Evolutionary conservation across 2,329 filamentous ascomycete genomes (phyloP).

Genomic region (Fusarium sp.): DNA sequence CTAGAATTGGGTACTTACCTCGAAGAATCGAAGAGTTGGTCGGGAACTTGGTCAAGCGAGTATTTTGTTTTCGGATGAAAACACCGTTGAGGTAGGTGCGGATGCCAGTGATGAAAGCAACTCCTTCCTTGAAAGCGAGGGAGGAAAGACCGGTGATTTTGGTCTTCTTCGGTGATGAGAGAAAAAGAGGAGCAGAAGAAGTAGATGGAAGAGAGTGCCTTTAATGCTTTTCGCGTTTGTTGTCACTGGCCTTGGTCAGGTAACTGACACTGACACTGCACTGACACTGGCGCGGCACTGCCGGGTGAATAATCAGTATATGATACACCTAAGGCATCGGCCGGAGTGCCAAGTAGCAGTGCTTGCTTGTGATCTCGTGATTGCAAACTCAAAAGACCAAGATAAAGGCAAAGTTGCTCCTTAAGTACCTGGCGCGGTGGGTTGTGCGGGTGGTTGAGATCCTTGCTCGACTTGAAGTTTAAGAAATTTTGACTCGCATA

Average conservation of each 20-base stretch:
- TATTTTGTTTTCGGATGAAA: neutral
- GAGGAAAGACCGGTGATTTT: conserved; percentile 6
- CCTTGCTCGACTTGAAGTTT: neutral
- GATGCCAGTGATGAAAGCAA: conserved; percentile 1
- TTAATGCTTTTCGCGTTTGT: conserved; percentile 5
- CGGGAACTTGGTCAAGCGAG: neutral
- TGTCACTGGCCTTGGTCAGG: conserved; percentile 14
- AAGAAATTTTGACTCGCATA: neutral
- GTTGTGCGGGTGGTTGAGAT: neutral
- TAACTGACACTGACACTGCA: conserved; percentile 11
- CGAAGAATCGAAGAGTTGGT: conserved; percentile 7
- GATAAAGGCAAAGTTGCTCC: neutral
- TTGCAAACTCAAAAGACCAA: neutral
- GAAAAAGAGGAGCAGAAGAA: neutral
- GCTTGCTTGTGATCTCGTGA: conserved; percentile 7
- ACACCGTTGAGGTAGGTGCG: neutral
- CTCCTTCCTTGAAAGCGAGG: conserved; percentile 26
- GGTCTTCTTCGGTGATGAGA: conserved; percentile 3
- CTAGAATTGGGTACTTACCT: conserved; percentile 18
- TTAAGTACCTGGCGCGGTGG: neutral
- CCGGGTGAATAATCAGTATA: neutral
- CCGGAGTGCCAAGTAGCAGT: conserved; percentile 3
- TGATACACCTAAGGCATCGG: neutral
- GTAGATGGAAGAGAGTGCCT: neutral
- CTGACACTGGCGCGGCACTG: neutral